A percentile compares a stretch with the other conserved stretches of the same genome.
Evolutionary conservation across 2,329 filamentous ascomycete genomes (phyloP).

Genomic region (Hirsutella minnesotensis): DNA sequence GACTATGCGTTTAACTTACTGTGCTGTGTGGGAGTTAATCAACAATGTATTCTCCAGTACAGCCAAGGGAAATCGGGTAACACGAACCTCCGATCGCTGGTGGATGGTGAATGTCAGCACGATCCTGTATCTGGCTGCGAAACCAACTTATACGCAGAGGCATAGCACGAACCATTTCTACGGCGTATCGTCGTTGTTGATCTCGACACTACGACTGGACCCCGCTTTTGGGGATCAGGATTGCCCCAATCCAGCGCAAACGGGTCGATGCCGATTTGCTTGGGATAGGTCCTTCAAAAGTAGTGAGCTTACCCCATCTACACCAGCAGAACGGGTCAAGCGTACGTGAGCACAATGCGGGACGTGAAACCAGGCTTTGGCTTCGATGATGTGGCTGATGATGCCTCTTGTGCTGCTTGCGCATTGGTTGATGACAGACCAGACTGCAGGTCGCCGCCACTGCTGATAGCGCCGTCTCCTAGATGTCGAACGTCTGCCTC

Average conservation of each 20-base stretch:
- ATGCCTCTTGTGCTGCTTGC: neutral
- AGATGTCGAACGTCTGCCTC: neutral
- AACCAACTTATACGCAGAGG: neutral
- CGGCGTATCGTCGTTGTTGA: constrained; percentile 62
- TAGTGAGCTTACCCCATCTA: neutral
- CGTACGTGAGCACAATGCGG: constrained; percentile 43
- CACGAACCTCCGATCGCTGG: constrained; percentile 45
- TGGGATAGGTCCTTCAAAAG: constrained; percentile 62
- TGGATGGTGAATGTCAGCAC: constrained; percentile 6
- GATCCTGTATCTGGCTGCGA: neutral
- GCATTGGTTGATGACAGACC: constrained; percentile 1
- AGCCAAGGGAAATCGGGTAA: neutral
- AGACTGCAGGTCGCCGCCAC: neutral
- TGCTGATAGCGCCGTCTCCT: neutral
- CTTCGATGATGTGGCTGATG: constrained; percentile 13
- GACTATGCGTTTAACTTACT: constrained; percentile 14
- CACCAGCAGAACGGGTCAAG: constrained; percentile 5
- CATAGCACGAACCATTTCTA: constrained; percentile 55
- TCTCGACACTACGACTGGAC: constrained; percentile 79
- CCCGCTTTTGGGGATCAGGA: constrained; percentile 59
- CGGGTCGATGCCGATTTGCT: constrained; percentile 90
- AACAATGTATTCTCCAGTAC: neutral
- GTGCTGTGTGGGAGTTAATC: constrained; percentile 16
- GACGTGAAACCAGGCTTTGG: constrained; percentile 37
- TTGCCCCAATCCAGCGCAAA: constrained; percentile 81